Base-by-base conservation (phyloP, 441 rosid genomes). In the Arabidopsis lyrata region DNA sequence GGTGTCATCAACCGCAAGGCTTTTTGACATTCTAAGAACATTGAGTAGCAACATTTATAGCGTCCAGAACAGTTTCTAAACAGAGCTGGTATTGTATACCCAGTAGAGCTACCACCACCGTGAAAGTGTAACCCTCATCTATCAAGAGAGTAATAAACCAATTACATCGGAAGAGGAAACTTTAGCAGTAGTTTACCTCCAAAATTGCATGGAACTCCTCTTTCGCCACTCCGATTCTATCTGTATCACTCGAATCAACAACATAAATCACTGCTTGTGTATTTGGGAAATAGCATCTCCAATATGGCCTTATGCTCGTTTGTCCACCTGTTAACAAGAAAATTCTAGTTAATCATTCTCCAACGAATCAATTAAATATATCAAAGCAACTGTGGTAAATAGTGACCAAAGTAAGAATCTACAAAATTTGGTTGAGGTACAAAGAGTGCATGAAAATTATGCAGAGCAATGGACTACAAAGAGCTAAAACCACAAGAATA, bases 281-380 rank as follows among this genome's bases (percentile, higher is more conserved):
- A 79, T 93, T 93, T 31, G 97, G 98, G 64, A 93, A 93, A 81
- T 91, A 93, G 76, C 96, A 93, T 85, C 98, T 84, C 98, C 98
- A 93, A 66, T 93, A 93, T 47, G 98, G 98, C 84, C 98, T 93
- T 86, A 49, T 77, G 48, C 80, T 77, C 32, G 80, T 77, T 58
- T 77, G 80, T 44, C 80, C 80, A 70, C 80, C 80, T 77, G 80
- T 31, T 16, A 61, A 47, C 68, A 77, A 0, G 62, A 76, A 70
- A 63, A 59, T 1, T 44, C 36, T 38, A 14, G 68, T 59, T 8
- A 45, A 74, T 48, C 48, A 80, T 45, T 39, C 20, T 15, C 72
- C 32, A 38, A 7, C 41, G 9, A 34, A 34, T 24, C 24, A 15
- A 15, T 11, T 6, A 6, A 6, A 44, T 6, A 50, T 10, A 6